Conservation (phyloP, 345 rosid species). For the Rhodomyrtus tomentosa region DNA sequence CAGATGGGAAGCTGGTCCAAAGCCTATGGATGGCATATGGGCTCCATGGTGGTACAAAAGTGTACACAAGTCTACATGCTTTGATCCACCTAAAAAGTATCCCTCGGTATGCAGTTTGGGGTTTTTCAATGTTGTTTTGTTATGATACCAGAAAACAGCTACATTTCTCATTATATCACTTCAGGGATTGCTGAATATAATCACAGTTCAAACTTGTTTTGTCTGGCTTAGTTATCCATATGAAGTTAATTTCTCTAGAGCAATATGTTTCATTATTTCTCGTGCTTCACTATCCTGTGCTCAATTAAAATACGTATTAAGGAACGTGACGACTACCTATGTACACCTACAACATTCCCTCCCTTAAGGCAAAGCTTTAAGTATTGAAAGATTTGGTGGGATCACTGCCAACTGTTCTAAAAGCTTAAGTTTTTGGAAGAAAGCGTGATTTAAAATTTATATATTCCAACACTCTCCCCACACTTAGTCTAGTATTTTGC, state of each 20-base stretch:
- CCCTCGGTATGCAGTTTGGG: constrained; percentile 33
- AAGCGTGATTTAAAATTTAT: too few relatives aligned
- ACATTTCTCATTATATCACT: background rate
- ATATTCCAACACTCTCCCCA: too few relatives aligned
- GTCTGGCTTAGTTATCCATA: background rate
- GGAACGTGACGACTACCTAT: background rate
- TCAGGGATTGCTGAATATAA: background rate
- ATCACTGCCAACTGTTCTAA: too few relatives aligned
- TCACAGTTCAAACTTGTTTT: background rate
- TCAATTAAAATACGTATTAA: background rate
- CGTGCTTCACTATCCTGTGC: background rate
- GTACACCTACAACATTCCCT: background rate
- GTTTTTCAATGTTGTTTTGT: background rate
- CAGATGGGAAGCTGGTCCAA: constrained; percentile 97
- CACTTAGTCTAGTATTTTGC: too few relatives aligned
- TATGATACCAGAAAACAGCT: background rate
- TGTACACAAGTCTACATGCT: constrained; percentile 53
- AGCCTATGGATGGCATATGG: constrained; percentile 73
- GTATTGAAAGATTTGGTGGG: too few relatives aligned
- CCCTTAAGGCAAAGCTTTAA: background rate
- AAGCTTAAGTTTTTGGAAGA: too few relatives aligned
- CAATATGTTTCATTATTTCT: background rate
- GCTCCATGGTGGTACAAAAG: constrained; percentile 82
- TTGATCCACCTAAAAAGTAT: constrained; percentile 37
- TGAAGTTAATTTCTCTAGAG: background rate